Evolutionary conservation across 1,139 yeast genomes (phyloP), one percentile per base, ranked within the genome.

Genomic region (Diutina sp.): DNA sequence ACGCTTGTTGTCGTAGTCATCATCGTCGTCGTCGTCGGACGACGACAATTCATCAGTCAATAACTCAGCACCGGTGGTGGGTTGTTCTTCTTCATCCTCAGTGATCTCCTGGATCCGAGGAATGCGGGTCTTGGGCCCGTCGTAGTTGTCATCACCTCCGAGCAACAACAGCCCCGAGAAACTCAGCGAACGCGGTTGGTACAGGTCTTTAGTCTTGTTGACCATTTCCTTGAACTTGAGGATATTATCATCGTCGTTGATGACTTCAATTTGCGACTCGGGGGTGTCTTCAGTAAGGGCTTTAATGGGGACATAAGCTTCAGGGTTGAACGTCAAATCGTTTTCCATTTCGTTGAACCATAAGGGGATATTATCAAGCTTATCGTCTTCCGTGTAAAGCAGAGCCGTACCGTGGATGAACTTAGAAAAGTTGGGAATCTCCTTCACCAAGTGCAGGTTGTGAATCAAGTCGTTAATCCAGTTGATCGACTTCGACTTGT

Each of bases 261-360:
- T 14, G 28, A 38, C 53, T n/a, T 50, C 53, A 18, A 50, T 50
- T 57, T 79, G 76, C 56, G 68, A 65, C 57, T 73, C 72, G 18
- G 32, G 41, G 11, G n/a, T 32, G 16, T n/a, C 53, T n/a, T 50
- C 53, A 57, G 74, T 68, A 56, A 71, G 64, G 61, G 73, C 76
- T 61, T 74, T 72, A 60, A 79, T 79, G 60, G 82, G 83, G 58
- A 80, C 83, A 63, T 82, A 84, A 0, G 90, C 90, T 63, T 84
- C 87, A 21, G 95, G 95, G 63, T 86, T 86, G 61, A 80, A 80
- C 63, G 89, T 80, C 62, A 87, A 85, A 65, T 87, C 96, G 46
- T 69, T 65, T 66, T 93, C 98, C 64, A 93, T 75, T 61, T 91
- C 97, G 60, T 95, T 90, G 63, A 90, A 78, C 99, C 99, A 93